Percentiles rank a stretch among this genome's conserved stretches.
phyloP scores from a whole-genome alignment of 805 yeast species.

The Hyphopichia homilentoma region DNA sequence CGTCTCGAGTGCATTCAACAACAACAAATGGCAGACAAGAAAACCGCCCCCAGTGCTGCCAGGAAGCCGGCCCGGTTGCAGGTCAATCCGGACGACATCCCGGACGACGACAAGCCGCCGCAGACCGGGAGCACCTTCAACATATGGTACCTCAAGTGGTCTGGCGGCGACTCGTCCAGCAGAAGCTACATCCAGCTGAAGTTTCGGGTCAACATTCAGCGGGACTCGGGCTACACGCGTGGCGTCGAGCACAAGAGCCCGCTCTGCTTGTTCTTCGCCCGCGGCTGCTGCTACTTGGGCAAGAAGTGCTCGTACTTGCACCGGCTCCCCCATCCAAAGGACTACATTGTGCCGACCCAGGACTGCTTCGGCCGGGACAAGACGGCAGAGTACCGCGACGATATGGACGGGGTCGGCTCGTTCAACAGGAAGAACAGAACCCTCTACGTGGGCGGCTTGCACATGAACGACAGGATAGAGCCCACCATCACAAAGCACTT shows the following conservation, averaged over 20 bases:
- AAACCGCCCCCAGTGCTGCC: no score
- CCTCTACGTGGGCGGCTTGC: conserved; percentile 65
- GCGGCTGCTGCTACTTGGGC: conserved; percentile 84
- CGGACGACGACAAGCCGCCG: conserved; percentile 63
- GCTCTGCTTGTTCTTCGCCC: conserved; percentile 81
- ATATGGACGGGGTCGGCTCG: conserved; percentile 92
- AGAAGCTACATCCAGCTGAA: conserved; percentile 47
- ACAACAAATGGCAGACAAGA: no score
- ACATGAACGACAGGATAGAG: conserved; percentile 35
- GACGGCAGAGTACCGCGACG: conserved; percentile 77
- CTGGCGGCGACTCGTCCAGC: conserved; percentile 63
- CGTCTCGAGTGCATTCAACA: no score
- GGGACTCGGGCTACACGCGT: conserved; percentile 73
- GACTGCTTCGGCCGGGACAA: conserved; percentile 95
- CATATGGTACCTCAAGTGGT: conserved; percentile 88
- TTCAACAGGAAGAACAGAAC: conserved; percentile 69
- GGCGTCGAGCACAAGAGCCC: conserved; percentile 52
- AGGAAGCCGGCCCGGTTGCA: conserved; percentile 65
- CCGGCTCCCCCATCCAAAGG: conserved; percentile 62
- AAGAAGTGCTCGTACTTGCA: conserved; percentile 73
- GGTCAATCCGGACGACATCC: conserved; percentile 55
- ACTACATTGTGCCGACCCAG: conserved; percentile 55
- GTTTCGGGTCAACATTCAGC: conserved; percentile 53
- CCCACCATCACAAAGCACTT: conserved; percentile 44
- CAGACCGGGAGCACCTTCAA: conserved; percentile 81